phyloP scores from a whole-genome alignment of 208 protist species.

The Leishmania gerbilli region DNA sequence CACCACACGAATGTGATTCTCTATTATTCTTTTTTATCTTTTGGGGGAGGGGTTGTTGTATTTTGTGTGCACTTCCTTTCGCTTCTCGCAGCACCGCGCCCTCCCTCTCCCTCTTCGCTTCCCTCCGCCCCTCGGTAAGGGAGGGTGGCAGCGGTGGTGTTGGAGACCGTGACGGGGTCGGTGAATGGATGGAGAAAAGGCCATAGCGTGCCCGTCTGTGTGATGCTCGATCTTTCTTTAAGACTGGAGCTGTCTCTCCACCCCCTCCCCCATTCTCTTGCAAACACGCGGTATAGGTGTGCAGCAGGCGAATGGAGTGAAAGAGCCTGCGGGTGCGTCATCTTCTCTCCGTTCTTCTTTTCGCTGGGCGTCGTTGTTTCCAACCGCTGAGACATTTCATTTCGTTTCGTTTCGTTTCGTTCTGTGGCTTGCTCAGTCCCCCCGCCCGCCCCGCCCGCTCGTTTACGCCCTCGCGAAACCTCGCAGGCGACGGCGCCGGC shows the following conservation, averaged over 20 bases:
- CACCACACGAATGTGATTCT: neutral
- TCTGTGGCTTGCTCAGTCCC: neutral
- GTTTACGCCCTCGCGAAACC: neutral
- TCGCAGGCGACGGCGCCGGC: neutral
- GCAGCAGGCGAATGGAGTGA: neutral
- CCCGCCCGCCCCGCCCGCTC: neutral
- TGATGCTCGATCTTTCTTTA: neutral
- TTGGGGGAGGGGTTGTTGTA: neutral
- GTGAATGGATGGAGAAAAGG: neutral
- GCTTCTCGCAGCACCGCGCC: neutral
- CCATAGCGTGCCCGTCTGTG: neutral
- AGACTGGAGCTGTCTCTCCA: neutral
- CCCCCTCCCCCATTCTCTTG: neutral
- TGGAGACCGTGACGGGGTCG: neutral
- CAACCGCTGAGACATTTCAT: neutral
- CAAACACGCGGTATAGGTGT: neutral
- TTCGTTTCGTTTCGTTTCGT: too few relatives aligned
- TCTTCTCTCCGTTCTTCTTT: neutral
- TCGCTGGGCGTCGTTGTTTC: neutral
- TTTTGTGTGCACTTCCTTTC: neutral
- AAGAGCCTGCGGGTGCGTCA: too few relatives aligned
- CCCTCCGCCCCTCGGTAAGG: neutral
- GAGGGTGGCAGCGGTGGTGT: neutral
- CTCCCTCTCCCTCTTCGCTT: neutral
- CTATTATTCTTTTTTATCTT: neutral